These are phyloP conservation scores for Sporothrix globosa DNA, from an alignment of 2,329 filamentous ascomycete species.

Conservation along the genomic window DNA sequence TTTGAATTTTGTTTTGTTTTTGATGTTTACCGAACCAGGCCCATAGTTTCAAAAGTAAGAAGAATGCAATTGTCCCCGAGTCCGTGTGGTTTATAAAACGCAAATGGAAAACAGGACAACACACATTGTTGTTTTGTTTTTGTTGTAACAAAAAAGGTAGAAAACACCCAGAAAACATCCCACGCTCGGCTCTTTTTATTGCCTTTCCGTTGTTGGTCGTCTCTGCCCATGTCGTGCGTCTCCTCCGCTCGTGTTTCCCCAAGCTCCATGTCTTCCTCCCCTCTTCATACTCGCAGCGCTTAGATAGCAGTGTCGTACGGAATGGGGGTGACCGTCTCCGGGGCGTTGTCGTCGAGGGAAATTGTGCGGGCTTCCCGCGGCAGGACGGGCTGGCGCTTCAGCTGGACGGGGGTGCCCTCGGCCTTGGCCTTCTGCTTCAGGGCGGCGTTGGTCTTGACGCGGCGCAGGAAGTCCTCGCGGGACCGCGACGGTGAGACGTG, in stretches of 20 bases:
- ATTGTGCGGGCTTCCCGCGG: conserved; percentile 76
- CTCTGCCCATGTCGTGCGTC: conserved; percentile 2
- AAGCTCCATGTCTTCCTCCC: background rate
- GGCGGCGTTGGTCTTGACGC: conserved; percentile 94
- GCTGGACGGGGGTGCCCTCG: conserved; percentile 80
- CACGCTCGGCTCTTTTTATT: conserved; percentile 30
- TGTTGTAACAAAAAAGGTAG: conserved; percentile 28
- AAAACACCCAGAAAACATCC: conserved; percentile 31
- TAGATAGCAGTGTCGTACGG: conserved; percentile 99
- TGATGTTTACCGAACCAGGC: conserved; percentile 24
- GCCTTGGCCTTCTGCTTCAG: conserved; percentile 92
- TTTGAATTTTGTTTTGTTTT: conserved; percentile 30
- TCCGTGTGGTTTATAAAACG: conserved; percentile 29
- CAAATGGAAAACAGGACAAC: conserved; percentile 28
- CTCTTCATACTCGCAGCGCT: background rate
- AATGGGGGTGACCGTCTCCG: conserved; percentile 47
- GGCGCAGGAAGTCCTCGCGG: conserved; percentile 92
- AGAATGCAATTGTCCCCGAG: conserved; percentile 32
- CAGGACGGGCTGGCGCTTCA: conserved; percentile 85
- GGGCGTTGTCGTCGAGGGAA: conserved; percentile 41
- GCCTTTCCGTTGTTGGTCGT: conserved; percentile 27
- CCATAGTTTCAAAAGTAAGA: conserved; percentile 23
- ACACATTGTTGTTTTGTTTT: conserved; percentile 27
- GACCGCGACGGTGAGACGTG: conserved; percentile 94
- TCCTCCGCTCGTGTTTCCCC: background rate